Conservation (phyloP, 2,329 filamentous ascomycete genomes). For the Epichloe gansuensis region DNA sequence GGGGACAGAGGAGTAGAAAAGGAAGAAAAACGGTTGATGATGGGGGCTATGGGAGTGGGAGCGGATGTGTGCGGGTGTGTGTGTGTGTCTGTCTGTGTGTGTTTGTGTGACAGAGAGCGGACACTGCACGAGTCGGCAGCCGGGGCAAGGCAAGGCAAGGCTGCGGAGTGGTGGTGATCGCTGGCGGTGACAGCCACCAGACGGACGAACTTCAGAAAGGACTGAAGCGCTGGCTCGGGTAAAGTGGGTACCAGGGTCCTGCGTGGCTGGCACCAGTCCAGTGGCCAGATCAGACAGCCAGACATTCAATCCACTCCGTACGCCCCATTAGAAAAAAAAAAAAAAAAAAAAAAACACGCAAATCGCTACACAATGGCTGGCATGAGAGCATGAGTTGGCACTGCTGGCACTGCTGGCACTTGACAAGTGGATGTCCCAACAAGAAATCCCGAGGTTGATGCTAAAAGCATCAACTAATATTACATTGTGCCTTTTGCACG, state of each 20-base stretch:
- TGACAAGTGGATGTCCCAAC: neutral
- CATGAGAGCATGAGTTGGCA: neutral
- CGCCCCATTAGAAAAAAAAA: too few relatives aligned
- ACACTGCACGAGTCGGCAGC: neutral
- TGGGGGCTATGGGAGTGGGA: slow-evolving; percentile 9
- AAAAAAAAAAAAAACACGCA: too few relatives aligned
- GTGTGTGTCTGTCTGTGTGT: neutral
- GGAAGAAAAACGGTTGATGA: slow-evolving; percentile 10
- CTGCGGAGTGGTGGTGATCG: neutral
- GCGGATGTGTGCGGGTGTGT: neutral
- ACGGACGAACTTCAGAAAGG: neutral
- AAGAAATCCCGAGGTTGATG: neutral
- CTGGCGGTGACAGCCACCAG: neutral
- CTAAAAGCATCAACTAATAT: neutral
- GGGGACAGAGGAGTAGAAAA: slow-evolving; percentile 17
- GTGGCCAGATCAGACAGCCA: too few relatives aligned
- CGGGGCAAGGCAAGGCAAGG: neutral
- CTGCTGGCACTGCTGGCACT: neutral
- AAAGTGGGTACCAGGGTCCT: too few relatives aligned
- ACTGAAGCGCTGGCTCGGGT: neutral
- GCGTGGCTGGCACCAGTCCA: too few relatives aligned
- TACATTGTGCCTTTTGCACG: too few relatives aligned
- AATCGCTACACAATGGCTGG: too few relatives aligned
- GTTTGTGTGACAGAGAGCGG: neutral
- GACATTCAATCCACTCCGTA: too few relatives aligned